Evolutionary conservation across 257 asterid genomes (phyloP), one percentile per base, ranked within the genome.

Genomic region (Ligustrum vulgare): DNA sequence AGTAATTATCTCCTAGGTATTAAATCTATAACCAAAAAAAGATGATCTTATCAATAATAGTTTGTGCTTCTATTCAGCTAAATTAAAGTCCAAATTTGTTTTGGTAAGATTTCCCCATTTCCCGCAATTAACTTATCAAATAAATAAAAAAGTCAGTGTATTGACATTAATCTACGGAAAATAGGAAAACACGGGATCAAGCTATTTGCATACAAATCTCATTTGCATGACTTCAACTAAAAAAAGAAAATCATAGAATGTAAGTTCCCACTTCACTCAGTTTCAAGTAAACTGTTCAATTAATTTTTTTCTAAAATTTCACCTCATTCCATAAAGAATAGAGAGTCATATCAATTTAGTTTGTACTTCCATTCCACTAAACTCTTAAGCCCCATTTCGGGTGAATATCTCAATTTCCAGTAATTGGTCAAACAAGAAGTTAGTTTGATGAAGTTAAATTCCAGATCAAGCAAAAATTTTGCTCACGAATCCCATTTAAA

Each of bases 391-490:
- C 56, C 78, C 67, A 71, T 33, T 76, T 16, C 31, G 23, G 70
- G 47, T 69, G 66, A 72, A 15, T 54, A 75, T 43, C 79, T 43
- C 18, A n/a, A 66, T 22, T 43, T 25, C 78, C 32, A 16, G 64
- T 63, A 39, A 71, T 41, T 45, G 28, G 64, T 67, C 49, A 66
- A 62, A 78, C 47, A 16, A 64, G 31, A 62, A 23, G 56, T 31
- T 36, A 22, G 49, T 35, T 72, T 28, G 66, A 68, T 36, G 54
- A 75, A 16, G 36, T 0, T 51, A 69, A 73, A 51, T 64, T 71
- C 62, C 84, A 71, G 82, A 82, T 86, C 89, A 79, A 79, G 81
- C 78, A 67, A 67, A 70, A 71, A 68, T 22, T 68, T 76, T 15
- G 68, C 58, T 56, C 15, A 69, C 51, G 62, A n/a, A 67, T 74